Evolutionary conservation across 345 rosid genomes (phyloP), one percentile per base, ranked within the genome.

Genomic region (Salix koriyanagi): DNA sequence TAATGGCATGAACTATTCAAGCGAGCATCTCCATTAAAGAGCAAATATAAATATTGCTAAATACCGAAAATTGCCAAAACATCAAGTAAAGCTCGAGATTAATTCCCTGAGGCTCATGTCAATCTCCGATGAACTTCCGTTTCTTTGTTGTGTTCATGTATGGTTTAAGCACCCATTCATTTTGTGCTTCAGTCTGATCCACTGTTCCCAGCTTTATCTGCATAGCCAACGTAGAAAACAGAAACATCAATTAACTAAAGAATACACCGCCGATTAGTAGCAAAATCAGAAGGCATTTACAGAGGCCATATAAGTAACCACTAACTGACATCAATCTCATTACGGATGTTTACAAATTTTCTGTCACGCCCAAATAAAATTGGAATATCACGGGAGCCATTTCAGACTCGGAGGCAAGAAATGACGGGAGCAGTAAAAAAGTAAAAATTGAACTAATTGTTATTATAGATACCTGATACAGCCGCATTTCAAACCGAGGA

Each of bases 101-200:
- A 58, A 36, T 56, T 75, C 34, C 34, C 18, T n/a, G 54, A 19
- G 36, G 18, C 15, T 10, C 16, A 7, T n/a, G 39, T 88, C 84
- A 94, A 60, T 89, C 91, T 56, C 97, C 95, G 41, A 94, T 82
- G 46, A 86, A 85, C 79, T 85, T 84, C 44, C 86, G 81, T 67
- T 94, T 92, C 82, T 87, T 89, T 28, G 93, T 71, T 12, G 94
- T 91, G 87, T 94, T 94, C 97, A 92, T 91, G 86, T 91, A 94
- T 14, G 97, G 97, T 72, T 90, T 87, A 60, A 88, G 76, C 44
- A 91, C 97, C 92, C 96, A 92, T 72, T 96, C 97, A 0, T 26
- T 83, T 76, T 91, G 91, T 0, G 99, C 98, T 84, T 93, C 99
- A 14, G 74, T 90, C 82, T 91, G 97, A 72, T 93, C 97, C 79